Percentiles rank a stretch among this genome's conserved stretches.
Evolutionary conservation across 192 early-diverging fungal genomes (phyloP).

Genomic region (Cetraspora pellucida): DNA sequence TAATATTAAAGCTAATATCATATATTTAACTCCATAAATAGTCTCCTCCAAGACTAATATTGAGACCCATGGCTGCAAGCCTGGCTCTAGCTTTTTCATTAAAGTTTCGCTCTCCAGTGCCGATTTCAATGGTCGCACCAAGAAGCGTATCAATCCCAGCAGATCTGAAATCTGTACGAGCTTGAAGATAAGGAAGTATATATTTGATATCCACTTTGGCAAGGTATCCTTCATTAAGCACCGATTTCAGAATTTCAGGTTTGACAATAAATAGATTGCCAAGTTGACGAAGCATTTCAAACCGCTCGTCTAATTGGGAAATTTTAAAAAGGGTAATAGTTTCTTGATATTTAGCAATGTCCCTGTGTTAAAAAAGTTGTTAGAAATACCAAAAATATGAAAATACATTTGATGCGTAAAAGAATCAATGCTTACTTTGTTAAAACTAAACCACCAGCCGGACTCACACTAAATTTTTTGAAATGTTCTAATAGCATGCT

Average conservation of each 20-base stretch:
- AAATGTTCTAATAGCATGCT: slow-evolving; percentile 91
- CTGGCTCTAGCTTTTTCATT: slow-evolving; percentile 33
- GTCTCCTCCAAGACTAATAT: no score
- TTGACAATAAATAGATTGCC: slow-evolving; percentile 93
- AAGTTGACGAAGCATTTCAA: slow-evolving; percentile 88
- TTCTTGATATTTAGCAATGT: slow-evolving; percentile 94
- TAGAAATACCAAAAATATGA: background rate
- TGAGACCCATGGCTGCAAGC: slow-evolving; percentile 24
- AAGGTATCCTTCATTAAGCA: slow-evolving; percentile 85
- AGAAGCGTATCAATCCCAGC: slow-evolving; percentile 61
- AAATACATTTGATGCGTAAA: background rate
- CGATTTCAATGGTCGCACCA: slow-evolving; percentile 38
- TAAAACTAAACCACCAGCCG: slow-evolving; percentile 85
- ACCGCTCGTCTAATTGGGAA: slow-evolving; percentile 75
- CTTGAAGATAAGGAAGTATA: slow-evolving; percentile 85
- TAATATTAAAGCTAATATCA: no score
- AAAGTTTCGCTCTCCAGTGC: slow-evolving; percentile 23
- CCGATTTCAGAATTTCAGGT: slow-evolving; percentile 84
- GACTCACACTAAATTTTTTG: slow-evolving; percentile 83
- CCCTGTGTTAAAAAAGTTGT: slow-evolving; percentile 49
- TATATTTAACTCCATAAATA: no score
- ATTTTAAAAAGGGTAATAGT: slow-evolving; percentile 75
- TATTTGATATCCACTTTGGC: slow-evolving; percentile 76
- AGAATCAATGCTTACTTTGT: slow-evolving; percentile 63
- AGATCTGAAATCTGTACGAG: slow-evolving; percentile 83